Percentiles rank a stretch among this genome's conserved stretches.
These are phyloP conservation scores for Alternaria panax DNA, from an alignment of 2,329 filamentous ascomycete genomes.

Conservation along the genomic window DNA sequence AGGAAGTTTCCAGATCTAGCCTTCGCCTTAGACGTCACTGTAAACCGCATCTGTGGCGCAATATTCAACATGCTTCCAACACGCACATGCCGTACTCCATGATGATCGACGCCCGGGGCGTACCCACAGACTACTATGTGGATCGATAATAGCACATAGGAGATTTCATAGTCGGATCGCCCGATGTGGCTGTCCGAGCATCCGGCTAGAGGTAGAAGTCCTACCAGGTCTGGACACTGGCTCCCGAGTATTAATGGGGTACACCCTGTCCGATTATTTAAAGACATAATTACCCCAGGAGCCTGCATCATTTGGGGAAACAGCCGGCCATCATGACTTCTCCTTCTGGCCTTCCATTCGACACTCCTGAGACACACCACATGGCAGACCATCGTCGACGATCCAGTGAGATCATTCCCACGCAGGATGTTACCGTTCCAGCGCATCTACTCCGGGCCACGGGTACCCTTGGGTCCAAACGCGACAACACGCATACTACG, in stretches of 20 bases:
- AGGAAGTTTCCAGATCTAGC: constrained; percentile 6
- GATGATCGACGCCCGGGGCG: constrained; percentile 11
- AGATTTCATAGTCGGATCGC: constrained; percentile 9
- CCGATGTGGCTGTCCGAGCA: constrained; percentile 10
- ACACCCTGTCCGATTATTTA: constrained; percentile 3
- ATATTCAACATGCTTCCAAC: constrained; percentile 3
- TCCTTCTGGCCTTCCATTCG: constrained; percentile 4
- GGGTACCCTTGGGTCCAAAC: constrained; percentile 23
- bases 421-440: constrained; percentile 30
- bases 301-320: background rate
- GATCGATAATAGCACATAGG: constrained; percentile 7
- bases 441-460: constrained; percentile 31
- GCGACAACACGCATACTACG: constrained; percentile 18
- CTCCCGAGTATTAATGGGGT: constrained; percentile 12
- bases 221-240: constrained; percentile 11
- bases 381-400: constrained; percentile 2
- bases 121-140: constrained; percentile 5
- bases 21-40: constrained; percentile 8
- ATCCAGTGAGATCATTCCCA: constrained; percentile 10
- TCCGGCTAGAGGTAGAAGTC: constrained; percentile 3
- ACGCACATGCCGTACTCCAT: constrained; percentile 5
- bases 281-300: constrained; percentile 1
- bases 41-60: constrained; percentile 12
- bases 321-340: constrained; percentile 5
- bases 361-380: background rate